Percentiles rank a stretch among this genome's conserved stretches.
Evolutionary conservation across 2,329 filamentous ascomycete species (phyloP).

Genomic region (Colletotrichum eleusines): DNA sequence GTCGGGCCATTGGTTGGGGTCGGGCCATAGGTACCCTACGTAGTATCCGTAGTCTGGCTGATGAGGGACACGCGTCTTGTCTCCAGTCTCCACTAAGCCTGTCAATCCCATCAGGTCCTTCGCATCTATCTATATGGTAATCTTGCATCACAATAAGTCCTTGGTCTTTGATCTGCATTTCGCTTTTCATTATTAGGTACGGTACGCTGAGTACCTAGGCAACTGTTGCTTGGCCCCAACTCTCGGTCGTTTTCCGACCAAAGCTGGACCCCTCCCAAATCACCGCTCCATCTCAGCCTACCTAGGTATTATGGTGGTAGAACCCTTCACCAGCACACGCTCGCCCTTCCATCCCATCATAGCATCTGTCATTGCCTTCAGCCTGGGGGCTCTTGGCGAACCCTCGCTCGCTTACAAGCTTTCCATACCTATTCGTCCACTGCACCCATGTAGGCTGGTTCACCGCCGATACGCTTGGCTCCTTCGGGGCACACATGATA

Average conservation of each 20-base stretch:
- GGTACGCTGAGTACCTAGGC: too few relatives aligned
- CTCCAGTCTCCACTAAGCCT: neutral
- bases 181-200: too few relatives aligned
- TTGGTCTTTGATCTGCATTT: too few relatives aligned
- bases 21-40: too few relatives aligned
- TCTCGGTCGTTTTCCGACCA: neutral
- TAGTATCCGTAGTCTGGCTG: neutral
- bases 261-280: neutral
- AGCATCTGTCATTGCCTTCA: neutral
- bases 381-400: neutral
- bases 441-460: too few relatives aligned
- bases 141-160: too few relatives aligned
- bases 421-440: neutral
- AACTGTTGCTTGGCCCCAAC: neutral
- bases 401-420: too few relatives aligned
- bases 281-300: neutral
- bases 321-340: neutral
- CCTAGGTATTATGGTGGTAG: too few relatives aligned
- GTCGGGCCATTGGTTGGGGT: neutral
- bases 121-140: neutral
- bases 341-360: neutral
- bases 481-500: conserved; percentile 17
- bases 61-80: conserved; percentile 19
- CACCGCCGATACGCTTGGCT: neutral
- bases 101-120: neutral